phyloP scores from a whole-genome alignment of 192 early-diverging fungal genomes.

The Backusella australiensis region DNA sequence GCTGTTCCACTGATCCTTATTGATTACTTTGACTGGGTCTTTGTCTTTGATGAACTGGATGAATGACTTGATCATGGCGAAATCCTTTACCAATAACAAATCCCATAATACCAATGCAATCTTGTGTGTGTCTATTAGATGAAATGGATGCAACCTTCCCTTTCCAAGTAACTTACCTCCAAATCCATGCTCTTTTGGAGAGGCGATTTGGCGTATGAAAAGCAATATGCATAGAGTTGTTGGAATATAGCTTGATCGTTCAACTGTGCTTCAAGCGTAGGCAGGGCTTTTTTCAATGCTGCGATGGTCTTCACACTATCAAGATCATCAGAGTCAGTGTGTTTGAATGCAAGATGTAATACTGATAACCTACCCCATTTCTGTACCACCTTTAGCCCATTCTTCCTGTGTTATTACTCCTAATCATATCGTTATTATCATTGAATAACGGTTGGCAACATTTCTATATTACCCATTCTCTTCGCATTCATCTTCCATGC shows the following conservation, averaged over 20 bases:
- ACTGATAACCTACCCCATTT: neutral
- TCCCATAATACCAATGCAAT: slow-evolving; percentile 25
- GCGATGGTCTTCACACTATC: neutral
- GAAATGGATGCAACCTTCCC: neutral
- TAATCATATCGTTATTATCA: neutral
- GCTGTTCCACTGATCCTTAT: slow-evolving; percentile 33
- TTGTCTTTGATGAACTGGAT: slow-evolving; percentile 19
- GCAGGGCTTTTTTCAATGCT: neutral
- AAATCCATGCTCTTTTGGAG: slow-evolving; percentile 33
- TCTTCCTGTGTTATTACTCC: slow-evolving; percentile 20
- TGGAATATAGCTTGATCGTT: slow-evolving; percentile 2
- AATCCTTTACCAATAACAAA: slow-evolving; percentile 11
- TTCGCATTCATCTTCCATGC: slow-evolving; percentile 21
- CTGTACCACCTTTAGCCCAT: slow-evolving; percentile 17
- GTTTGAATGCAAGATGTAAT: neutral
- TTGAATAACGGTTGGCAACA: neutral
- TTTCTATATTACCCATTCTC: slow-evolving; percentile 14
- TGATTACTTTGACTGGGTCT: slow-evolving; percentile 26
- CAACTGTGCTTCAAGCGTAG: neutral
- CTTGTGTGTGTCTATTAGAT: neutral
- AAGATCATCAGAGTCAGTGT: neutral
- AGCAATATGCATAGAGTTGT: slow-evolving; percentile 18
- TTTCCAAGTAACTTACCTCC: slow-evolving; percentile 11
- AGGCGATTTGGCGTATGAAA: slow-evolving; percentile 17
- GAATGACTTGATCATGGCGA: slow-evolving; percentile 11